Percentiles rank a stretch among this genome's conserved stretches.
These are phyloP conservation scores for Anisogramma anomala DNA, from an alignment of 2,329 filamentous ascomycete species.

Conservation along the genomic window DNA sequence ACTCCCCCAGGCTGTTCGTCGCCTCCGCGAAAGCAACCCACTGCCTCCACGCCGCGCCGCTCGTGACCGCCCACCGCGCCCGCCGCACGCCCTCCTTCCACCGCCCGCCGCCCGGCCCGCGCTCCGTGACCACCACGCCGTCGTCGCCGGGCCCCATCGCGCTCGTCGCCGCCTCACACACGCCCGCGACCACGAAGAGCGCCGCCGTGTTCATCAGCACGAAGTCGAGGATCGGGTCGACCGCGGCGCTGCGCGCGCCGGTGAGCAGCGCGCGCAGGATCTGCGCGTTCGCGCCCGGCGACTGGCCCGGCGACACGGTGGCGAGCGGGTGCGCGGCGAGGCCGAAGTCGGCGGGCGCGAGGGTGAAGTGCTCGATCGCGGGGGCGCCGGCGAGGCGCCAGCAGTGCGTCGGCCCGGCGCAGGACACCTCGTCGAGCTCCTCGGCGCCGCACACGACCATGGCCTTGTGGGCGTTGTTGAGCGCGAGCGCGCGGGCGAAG, in stretches of 20 bases:
- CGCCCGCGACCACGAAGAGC: slow-evolving; percentile 70
- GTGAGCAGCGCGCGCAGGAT: slow-evolving; percentile 69
- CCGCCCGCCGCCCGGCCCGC: slow-evolving; percentile 71
- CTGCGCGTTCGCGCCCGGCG: slow-evolving; percentile 74
- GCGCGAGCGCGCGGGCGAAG: slow-evolving; percentile 72
- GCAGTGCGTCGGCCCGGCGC: slow-evolving; percentile 77
- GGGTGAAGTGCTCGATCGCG: slow-evolving; percentile 53
- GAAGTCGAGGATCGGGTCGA: slow-evolving; percentile 84
- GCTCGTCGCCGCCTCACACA: slow-evolving; percentile 74
- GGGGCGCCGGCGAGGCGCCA: slow-evolving; percentile 56
- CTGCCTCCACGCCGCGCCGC: slow-evolving; percentile 72
- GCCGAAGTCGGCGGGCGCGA: slow-evolving; percentile 81
- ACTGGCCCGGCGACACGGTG: slow-evolving; percentile 73
- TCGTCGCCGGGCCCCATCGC: slow-evolving; percentile 72
- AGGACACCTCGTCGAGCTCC: slow-evolving; percentile 90
- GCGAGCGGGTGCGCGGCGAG: slow-evolving; percentile 60
- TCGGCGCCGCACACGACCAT: slow-evolving; percentile 89
- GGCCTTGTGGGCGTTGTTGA: slow-evolving; percentile 69
- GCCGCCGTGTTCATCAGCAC: slow-evolving; percentile 90
- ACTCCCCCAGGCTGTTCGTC: slow-evolving; percentile 42
- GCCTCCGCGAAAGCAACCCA: slow-evolving; percentile 76
- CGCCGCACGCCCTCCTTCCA: slow-evolving; percentile 93
- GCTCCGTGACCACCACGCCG: slow-evolving; percentile 66
- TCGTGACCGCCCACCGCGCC: slow-evolving; percentile 78
- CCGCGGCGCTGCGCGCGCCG: slow-evolving; percentile 57